Percentiles rank a stretch among this genome's conserved stretches.
Evolutionary conservation across 805 yeast genomes (phyloP).

Genomic region (Saturnispora diversa): DNA sequence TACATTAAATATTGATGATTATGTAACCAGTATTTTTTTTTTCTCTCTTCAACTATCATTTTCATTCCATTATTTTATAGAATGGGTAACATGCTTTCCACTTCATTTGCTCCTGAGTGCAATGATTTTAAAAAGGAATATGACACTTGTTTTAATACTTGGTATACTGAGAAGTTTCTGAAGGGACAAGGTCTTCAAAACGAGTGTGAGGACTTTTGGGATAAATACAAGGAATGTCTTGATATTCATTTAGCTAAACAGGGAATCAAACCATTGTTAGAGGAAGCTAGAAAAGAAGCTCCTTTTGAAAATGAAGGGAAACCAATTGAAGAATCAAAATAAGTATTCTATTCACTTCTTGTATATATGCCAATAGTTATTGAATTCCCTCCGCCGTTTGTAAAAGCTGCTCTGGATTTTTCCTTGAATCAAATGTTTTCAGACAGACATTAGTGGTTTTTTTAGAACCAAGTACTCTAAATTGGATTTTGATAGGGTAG

Average conservation of each 20-base stretch:
- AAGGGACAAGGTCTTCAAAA: conserved; percentile 57
- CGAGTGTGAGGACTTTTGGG: conserved; percentile 89
- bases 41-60: background rate
- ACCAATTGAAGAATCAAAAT: conserved; percentile 16
- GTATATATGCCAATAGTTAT: no score
- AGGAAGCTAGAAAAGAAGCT: conserved; percentile 83
- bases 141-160: conserved; percentile 86
- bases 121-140: conserved; percentile 77
- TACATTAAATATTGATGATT: no score
- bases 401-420: no score
- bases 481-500: no score
- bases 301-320: conserved; percentile 72
- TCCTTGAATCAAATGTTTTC: no score
- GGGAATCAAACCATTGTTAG: conserved; percentile 75
- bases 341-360: no score
- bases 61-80: background rate
- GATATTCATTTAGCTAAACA: conserved; percentile 59
- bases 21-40: background rate
- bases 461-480: no score
- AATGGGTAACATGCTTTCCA: conserved; percentile 70
- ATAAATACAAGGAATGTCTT: conserved; percentile 80
- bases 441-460: no score
- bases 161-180: conserved; percentile 88
- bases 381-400: no score
- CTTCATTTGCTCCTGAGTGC: conserved; percentile 97